Base-by-base conservation (phyloP, 2,329 filamentous ascomycete genomes). In the Diaporthe aspalathi region DNA sequence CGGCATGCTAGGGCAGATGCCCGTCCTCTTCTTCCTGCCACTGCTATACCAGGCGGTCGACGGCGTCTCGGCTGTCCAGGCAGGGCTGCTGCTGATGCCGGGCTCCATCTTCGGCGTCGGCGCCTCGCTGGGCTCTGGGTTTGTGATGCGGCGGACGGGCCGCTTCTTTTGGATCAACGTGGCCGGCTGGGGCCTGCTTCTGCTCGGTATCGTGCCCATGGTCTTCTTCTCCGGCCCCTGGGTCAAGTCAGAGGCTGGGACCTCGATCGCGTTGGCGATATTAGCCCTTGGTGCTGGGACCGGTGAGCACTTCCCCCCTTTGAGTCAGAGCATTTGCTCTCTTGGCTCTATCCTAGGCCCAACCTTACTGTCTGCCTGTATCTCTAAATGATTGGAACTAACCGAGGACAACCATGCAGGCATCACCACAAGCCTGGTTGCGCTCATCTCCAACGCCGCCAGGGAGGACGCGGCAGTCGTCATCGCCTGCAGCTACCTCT, bases 401-500 rank as follows among this genome's bases (percentile, higher is more conserved):
- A 70, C 0, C 88, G 90, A 76, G 84, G 85, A n/a, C 17, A 88
- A 86, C 72, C 87, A 87, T 3, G 84, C 87, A 76, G 91, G 90
- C 7, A 88, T 94, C 47, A 94, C 92, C 0, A 92, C 91, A 0
- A 91, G 91, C 0, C 86, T 95, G 43, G 90, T 94, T 57, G 91
- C 87, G 1, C 84, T 94, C 47, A 89, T 95, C 74, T 90, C 92
- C 40, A 94, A 94, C 77, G 88, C 91, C 0, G 82, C 87, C 1
- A 83, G 85, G 3, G 85, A 89, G 53, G 93, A 95, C 74, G 90
- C 92, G 73, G 92, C 93, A 2, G 88, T 95, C 1, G 92, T 91
- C 5, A 92, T 93, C 20, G 93, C 93, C 9, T 94, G 92, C 79
- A 93, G 90, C 24, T 95, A 95, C 80, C 88, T 95, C 29, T 95